Evolutionary conservation across 768 basidiomycete species (phyloP).

Genomic region (Suillus tomentosus): DNA sequence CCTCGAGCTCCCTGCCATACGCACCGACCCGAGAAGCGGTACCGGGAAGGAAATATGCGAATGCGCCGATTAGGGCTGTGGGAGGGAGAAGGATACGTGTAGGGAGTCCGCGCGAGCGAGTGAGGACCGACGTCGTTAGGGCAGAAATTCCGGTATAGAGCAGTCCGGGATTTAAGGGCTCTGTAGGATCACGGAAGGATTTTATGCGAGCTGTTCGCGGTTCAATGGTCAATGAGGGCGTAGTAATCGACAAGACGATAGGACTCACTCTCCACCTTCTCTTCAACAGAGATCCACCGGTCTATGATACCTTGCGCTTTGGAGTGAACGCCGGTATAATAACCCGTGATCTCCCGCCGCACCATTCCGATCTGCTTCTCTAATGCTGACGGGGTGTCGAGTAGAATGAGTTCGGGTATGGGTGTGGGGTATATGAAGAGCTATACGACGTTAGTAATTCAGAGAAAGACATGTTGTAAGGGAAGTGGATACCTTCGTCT

Average conservation of each 20-base stretch:
- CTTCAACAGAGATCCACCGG: conserved; percentile 85
- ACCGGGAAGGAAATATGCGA: conserved; percentile 85
- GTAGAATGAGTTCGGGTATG: conserved; percentile 63
- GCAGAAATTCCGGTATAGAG: conserved; percentile 90
- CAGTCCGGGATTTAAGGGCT: conserved; percentile 84
- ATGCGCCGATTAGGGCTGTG: conserved; percentile 63
- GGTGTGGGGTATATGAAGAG: conserved; percentile 71
- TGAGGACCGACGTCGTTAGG: conserved; percentile 84
- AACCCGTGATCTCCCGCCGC: conserved; percentile 58
- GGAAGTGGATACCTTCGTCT: background rate
- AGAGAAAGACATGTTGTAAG: background rate
- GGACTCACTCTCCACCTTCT: conserved; percentile 78
- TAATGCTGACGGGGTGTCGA: conserved; percentile 73
- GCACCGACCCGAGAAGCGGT: conserved; percentile 68
- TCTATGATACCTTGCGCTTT: conserved; percentile 74
- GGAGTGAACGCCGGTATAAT: conserved; percentile 56
- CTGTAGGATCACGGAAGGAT: conserved; percentile 75
- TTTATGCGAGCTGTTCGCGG: conserved; percentile 68
- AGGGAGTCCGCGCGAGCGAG: conserved; percentile 72
- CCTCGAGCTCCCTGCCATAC: conserved; percentile 73
- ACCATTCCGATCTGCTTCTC: conserved; percentile 75
- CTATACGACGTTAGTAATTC: background rate
- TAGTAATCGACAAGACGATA: background rate
- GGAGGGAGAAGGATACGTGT: conserved; percentile 79
- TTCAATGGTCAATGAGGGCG: conserved; percentile 1